phyloP scores from a whole-genome alignment of 2,329 filamentous ascomycete genomes.

The Exophiala dermatitidis region DNA sequence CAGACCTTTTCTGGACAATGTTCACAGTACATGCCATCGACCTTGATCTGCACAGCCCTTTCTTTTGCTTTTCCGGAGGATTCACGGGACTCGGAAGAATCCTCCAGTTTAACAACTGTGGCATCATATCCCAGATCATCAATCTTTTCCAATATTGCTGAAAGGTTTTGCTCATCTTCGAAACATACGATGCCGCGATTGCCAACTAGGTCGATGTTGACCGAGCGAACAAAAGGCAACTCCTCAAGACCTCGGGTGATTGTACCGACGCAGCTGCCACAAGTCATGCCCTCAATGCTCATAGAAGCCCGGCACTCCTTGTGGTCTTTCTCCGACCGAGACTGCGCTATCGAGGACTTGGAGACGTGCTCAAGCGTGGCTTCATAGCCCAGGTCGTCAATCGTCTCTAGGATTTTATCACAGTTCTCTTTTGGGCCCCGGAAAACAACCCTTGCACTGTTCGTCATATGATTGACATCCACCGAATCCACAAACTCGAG shows the following conservation, averaged over 20 bases:
- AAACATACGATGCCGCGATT: slow-evolving; percentile 47
- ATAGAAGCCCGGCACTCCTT: slow-evolving; percentile 39
- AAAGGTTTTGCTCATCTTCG: slow-evolving; percentile 39
- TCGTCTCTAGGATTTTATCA: slow-evolving; percentile 41
- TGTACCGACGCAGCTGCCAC: slow-evolving; percentile 47
- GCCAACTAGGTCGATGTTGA: slow-evolving; percentile 46
- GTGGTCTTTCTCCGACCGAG: slow-evolving; percentile 5
- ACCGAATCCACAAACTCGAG: slow-evolving; percentile 52
- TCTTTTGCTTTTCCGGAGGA: slow-evolving; percentile 22
- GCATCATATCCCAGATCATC: slow-evolving; percentile 61
- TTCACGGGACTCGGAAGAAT: slow-evolving; percentile 26
- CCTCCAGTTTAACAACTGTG: slow-evolving; percentile 47
- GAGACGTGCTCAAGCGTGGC: slow-evolving; percentile 36
- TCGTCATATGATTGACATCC: slow-evolving; percentile 58
- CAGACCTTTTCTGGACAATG: slow-evolving; percentile 54
- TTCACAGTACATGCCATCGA: slow-evolving; percentile 68
- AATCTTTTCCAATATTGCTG: slow-evolving; percentile 43
- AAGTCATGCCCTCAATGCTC: slow-evolving; percentile 52
- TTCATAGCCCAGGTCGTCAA: slow-evolving; percentile 46
- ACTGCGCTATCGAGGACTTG: not conserved
- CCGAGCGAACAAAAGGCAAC: slow-evolving; percentile 40
- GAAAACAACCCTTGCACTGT: slow-evolving; percentile 58
- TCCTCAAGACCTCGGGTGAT: slow-evolving; percentile 44
- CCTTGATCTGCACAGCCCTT: slow-evolving; percentile 55
- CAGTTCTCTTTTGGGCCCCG: slow-evolving; percentile 42